Percentiles rank a stretch among this genome's conserved stretches.
These are phyloP conservation scores for Podaxis carcinomalis DNA, from an alignment of 768 basidiomycete species.

Conservation along the genomic window DNA sequence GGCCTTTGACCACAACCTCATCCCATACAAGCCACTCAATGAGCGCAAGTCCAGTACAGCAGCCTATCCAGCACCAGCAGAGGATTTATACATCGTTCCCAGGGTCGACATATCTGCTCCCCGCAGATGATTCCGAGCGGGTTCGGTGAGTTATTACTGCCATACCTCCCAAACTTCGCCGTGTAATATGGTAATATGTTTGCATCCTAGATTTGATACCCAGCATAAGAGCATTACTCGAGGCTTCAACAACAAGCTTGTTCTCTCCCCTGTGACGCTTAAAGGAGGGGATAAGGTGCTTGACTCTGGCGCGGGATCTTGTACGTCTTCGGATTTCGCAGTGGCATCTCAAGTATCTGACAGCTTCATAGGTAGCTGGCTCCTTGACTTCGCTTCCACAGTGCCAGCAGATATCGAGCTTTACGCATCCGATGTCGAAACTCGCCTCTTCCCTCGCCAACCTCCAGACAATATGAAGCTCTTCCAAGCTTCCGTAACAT, in stretches of 20 bases:
- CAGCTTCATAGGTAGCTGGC: constrained; percentile 17
- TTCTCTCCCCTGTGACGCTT: constrained; percentile 7
- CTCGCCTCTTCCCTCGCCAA: constrained; percentile 17
- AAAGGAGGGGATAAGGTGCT: constrained; percentile 8
- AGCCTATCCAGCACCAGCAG: background rate
- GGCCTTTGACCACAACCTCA: background rate
- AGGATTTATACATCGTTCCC: background rate
- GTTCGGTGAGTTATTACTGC: background rate
- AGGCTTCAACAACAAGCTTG: constrained; percentile 9
- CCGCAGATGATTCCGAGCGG: background rate
- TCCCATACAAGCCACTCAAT: background rate
- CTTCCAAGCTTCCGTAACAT: constrained; percentile 3
- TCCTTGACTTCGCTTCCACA: constrained; percentile 15
- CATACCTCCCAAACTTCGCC: background rate
- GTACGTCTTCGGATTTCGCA: background rate
- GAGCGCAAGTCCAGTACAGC: background rate
- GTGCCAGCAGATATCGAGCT: constrained; percentile 12
- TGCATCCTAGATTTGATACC: background rate
- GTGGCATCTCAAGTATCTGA: background rate
- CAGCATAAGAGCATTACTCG: constrained; percentile 13
- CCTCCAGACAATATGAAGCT: constrained; percentile 10
- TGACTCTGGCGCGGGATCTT: constrained; percentile 12
- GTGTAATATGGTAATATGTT: background rate
- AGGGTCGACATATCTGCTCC: constrained; percentile 1
- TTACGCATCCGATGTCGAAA: constrained; percentile 18